Base-by-base conservation (phyloP, 768 basidiomycete genomes). In the Neoboletus subvelutipes region DNA sequence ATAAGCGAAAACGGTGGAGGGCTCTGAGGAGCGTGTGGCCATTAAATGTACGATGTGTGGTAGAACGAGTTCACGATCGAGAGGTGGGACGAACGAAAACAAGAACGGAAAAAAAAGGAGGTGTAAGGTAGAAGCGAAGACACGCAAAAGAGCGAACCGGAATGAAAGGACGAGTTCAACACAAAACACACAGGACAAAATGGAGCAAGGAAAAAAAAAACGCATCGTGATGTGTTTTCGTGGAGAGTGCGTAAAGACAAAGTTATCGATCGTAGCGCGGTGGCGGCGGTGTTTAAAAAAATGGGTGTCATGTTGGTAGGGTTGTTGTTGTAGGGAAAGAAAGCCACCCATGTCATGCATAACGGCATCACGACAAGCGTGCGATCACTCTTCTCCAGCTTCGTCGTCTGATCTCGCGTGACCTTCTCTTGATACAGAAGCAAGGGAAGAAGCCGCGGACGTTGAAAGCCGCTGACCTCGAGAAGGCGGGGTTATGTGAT, bases 21-120 rank as follows among this genome's bases (percentile, higher is more conserved):
- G 17, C 26, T 17, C 26, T 3, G 33, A 36, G 39, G 31, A 47
- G 57, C 18, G 50, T 50, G 52, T 41, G 58, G 45, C 56, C 5
- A 71, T 68, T 68, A 69, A 63, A 56, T 55, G 58, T 64, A 71
- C 56, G 62, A 34, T 24, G 61, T 62, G 55, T 39, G 50, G 17
- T 64, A 64, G 45, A n/a, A 33, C 20, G 31, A 33, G 33, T 40
- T 26, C 15, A 10, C 49, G 36, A 36, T 45, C n/a, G 55, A 47
- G 46, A 33, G 10, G 18, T 31, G 12, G 22, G 54, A 50, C 26
- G n/a, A 42, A 47, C 31, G 18, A 40, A 39, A 22, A 58, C 45
- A 45, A 22, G 48, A 49, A 8, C 33, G 28, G 52, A 45, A 34
- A 29, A 46, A n/a, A 6, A 3, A 5, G 43, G 11, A 11, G 6